phyloP scores from a whole-genome alignment of 2,329 filamentous ascomycete genomes.

The Xylaria sp. region DNA sequence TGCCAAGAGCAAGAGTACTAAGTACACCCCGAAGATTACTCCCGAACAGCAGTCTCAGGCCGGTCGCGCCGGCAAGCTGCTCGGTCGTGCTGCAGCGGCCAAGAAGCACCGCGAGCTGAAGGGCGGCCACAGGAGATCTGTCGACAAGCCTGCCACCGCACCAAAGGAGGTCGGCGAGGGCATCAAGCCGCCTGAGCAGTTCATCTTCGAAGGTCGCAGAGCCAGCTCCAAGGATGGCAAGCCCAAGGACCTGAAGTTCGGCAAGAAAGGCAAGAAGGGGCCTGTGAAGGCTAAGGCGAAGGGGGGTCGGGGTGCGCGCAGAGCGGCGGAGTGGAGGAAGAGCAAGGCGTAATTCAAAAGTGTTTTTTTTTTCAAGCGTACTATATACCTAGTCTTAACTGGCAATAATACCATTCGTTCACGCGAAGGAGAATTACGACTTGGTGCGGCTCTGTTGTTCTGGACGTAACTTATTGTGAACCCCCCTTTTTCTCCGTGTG shows the following conservation, averaged over 20 bases:
- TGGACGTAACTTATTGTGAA: too few species aligned
- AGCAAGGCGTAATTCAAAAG: constrained; percentile 24
- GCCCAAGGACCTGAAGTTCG: constrained; percentile 55
- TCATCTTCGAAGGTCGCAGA: constrained; percentile 77
- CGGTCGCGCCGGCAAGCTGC: constrained; percentile 68
- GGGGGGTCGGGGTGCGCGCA: constrained; percentile 18
- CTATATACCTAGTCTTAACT: neutral
- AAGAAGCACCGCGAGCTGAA: constrained; percentile 38
- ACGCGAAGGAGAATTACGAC: neutral
- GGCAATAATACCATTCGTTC: constrained; percentile 6
- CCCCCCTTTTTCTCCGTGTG: too few species aligned
- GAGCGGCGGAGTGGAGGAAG: constrained; percentile 33
- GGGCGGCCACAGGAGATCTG: constrained; percentile 24
- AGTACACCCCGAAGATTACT: constrained; percentile 66
- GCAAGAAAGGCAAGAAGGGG: constrained; percentile 51
- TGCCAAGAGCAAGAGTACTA: constrained; percentile 37
- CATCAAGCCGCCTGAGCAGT: constrained; percentile 59
- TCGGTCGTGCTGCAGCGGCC: constrained; percentile 62
- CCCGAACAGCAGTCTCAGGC: constrained; percentile 64
- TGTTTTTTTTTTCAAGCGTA: neutral
- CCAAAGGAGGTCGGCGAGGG: constrained; percentile 8
- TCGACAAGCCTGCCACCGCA: constrained; percentile 19
- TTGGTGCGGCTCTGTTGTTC: neutral
- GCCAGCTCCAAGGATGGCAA: constrained; percentile 62
- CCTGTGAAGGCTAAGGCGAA: constrained; percentile 30